Base-by-base conservation (phyloP, 106 monocot genomes). In the Alisma plantagoaquatica region DNA sequence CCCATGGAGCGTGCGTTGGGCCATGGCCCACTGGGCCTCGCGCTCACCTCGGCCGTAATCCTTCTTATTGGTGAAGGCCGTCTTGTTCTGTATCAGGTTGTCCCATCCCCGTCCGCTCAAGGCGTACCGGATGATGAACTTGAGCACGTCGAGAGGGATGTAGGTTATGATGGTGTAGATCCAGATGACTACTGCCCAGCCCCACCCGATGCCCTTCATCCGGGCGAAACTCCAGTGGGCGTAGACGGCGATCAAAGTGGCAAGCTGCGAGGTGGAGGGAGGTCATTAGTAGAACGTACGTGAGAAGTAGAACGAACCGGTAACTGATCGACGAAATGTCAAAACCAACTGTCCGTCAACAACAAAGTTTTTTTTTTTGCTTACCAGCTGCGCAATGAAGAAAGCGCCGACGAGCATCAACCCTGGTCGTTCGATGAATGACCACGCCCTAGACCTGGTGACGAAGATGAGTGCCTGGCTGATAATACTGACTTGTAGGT, bases 391-490 rank as follows among this genome's bases (percentile, higher is more conserved):
- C 6, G 67, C 67, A 11, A 29, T 2, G 11, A 57, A 19, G 58
- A 67, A 67, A 50, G 67, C 67, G 11, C 1, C 47, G n/a, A 67
- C 20, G 16, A 67, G 67, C 2, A 38, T 8, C 12, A 50, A 12
- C 27, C 67, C 58, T 10, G 67, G 67, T 35, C 67, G 32, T 47
- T 67, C 67, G 12, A 41, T 24, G 49, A 38, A 67, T 16, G 67
- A 67, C 67, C 67, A 67, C 14, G 57, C 41, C 32, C 67, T 30
- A 23, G 67, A 67, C 31, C 67, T 25, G 3, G 67, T 67, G 26
- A 67, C 67, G 49, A 67, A 67, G 44, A 67, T 67, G 19, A 67
- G 57, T 12, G 67, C 67, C 46, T 67, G 67, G 29, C 67, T 67
- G 11, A 67, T 24, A 2, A 67, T 67, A 50, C 67, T 67, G 21